Conservation (phyloP, 1,139 yeast genomes). For the Protomyces pachydermus region DNA sequence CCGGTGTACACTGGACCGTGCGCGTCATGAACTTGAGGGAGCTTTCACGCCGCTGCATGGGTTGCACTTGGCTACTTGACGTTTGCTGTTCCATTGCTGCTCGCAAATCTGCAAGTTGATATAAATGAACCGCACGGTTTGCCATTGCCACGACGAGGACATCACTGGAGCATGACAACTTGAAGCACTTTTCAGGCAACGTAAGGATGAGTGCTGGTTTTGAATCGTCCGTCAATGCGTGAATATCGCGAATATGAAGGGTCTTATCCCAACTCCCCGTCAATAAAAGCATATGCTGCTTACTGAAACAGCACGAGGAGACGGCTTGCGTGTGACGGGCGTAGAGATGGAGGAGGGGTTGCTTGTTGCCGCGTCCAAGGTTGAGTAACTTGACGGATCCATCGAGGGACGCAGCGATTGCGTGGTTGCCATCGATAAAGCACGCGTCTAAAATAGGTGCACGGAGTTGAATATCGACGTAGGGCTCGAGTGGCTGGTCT, state of each 20-base stretch:
- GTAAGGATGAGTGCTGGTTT: conserved; percentile 30
- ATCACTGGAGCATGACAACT: conserved; percentile 55
- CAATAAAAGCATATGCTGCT: conserved; percentile 35
- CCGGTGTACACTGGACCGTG: conserved; percentile 56
- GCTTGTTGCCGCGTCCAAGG: conserved; percentile 28
- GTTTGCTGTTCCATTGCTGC: not conserved
- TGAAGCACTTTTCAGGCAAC: conserved; percentile 55
- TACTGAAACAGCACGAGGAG: conserved; percentile 33
- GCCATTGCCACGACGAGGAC: conserved; percentile 56
- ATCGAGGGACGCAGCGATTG: conserved; percentile 29
- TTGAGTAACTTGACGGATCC: conserved; percentile 28
- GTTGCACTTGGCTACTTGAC: conserved; percentile 45
- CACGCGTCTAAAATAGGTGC: conserved; percentile 29
- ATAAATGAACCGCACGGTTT: conserved; percentile 52
- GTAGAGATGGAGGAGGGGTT: conserved; percentile 36
- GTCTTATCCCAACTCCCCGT: conserved; percentile 57
- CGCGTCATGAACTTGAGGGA: conserved; percentile 71
- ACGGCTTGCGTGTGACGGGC: conserved; percentile 37
- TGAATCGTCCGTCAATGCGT: not conserved
- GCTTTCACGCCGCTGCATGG: conserved; percentile 54
- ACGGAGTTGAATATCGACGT: conserved; percentile 35
- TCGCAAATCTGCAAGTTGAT: conserved; percentile 33
- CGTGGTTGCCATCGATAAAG: conserved; percentile 27
- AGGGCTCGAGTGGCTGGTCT: conserved; percentile 33
- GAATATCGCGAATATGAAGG: conserved; percentile 41